Evolutionary conservation across 106 monocot species (phyloP).

Genomic region (Acorus calamus): DNA sequence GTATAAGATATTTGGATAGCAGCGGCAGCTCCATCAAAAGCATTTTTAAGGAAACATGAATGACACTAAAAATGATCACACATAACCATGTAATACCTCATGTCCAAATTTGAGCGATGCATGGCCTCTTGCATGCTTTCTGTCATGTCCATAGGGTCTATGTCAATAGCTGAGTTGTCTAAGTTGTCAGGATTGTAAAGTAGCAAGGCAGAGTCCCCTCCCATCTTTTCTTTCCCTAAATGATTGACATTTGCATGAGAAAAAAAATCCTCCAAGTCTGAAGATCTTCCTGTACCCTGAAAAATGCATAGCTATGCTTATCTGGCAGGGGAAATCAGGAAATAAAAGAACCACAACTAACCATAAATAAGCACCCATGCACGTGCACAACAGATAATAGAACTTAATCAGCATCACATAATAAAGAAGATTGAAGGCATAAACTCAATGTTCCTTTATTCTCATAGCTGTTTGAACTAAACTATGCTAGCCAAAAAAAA

Average conservation of each 20-base stretch:
- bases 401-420: too few relatives aligned
- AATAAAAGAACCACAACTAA: too few relatives aligned
- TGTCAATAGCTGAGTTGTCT: conserved; percentile 13
- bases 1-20: too few relatives aligned
- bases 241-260: conserved; percentile 45
- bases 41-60: too few relatives aligned
- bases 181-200: conserved; percentile 20
- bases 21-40: too few relatives aligned
- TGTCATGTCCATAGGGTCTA: conserved; percentile 50
- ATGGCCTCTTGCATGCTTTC: conserved; percentile 81
- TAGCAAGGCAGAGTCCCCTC: conserved; percentile 14
- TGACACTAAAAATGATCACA: too few relatives aligned
- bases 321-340: conserved; percentile 5
- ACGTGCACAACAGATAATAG: too few relatives aligned
- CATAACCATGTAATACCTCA: conserved; percentile 42
- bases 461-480: too few relatives aligned
- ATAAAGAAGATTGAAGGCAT: too few relatives aligned
- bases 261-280: conserved; percentile 49
- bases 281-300: conserved; percentile 38
- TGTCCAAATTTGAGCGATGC: conserved; percentile 81
- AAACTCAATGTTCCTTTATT: too few relatives aligned
- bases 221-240: conserved; percentile 33
- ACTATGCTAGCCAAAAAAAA: too few relatives aligned
- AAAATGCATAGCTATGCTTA: conserved; percentile 11
- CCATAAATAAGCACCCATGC: too few relatives aligned